Evolutionary conservation across 2,329 filamentous ascomycete species (phyloP).

Genomic region (Helotiales sp.): DNA sequence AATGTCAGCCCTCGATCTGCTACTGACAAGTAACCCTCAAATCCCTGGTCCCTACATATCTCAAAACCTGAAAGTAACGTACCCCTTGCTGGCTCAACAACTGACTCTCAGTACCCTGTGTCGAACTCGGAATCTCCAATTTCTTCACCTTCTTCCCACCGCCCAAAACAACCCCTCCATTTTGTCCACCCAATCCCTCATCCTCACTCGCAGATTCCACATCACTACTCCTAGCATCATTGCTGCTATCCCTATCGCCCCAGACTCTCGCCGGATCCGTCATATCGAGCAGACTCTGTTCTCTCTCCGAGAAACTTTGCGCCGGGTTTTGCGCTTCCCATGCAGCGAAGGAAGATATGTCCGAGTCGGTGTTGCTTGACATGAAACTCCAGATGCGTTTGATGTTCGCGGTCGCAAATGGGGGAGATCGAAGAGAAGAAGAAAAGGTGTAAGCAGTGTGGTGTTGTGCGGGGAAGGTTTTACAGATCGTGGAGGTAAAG

Average conservation of each 20-base stretch:
- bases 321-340: conserved; percentile 28
- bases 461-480: neutral
- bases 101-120: conserved; percentile 18
- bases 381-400: neutral
- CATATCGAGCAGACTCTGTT: conserved; percentile 26
- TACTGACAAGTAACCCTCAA: no score
- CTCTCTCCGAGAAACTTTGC: conserved; percentile 10
- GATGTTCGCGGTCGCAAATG: neutral
- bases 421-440: neutral
- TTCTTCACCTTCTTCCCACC: conserved; percentile 8
- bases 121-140: conserved; percentile 22
- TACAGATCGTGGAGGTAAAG: neutral
- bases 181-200: neutral
- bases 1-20: neutral
- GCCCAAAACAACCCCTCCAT: neutral
- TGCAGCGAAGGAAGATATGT: conserved; percentile 32
- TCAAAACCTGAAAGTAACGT: neutral
- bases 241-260: conserved; percentile 30
- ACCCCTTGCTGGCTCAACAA: neutral
- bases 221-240: conserved; percentile 31
- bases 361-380: conserved; percentile 12
- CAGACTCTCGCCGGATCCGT: conserved; percentile 18
- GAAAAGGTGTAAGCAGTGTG: neutral
- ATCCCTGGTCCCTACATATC: neutral
- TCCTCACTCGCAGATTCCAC: conserved; percentile 3